Evolutionary conservation across 2,329 filamentous ascomycete genomes (phyloP).

Genomic region (Penicillium sp.): DNA sequence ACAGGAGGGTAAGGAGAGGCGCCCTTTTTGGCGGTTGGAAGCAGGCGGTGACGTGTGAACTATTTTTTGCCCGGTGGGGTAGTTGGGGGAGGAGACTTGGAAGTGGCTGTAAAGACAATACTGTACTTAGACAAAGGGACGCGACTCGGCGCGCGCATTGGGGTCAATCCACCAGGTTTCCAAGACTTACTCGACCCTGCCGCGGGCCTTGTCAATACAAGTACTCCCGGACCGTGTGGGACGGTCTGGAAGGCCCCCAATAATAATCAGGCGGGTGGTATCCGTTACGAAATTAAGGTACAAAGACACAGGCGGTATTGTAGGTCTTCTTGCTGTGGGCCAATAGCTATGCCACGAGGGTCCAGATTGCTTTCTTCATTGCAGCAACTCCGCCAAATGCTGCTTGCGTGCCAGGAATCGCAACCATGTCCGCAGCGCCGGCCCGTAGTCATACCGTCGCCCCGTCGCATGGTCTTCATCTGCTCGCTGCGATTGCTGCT

Average conservation of each 20-base stretch:
- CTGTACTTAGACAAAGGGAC: too few species aligned
- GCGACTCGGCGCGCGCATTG: too few species aligned
- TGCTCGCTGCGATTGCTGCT: constrained; percentile 36
- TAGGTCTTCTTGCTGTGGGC: constrained; percentile 3
- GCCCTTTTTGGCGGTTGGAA: constrained; percentile 5
- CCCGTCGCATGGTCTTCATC: constrained; percentile 45
- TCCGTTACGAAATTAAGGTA: constrained; percentile 1
- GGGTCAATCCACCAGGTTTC: too few species aligned
- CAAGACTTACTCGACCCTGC: too few species aligned
- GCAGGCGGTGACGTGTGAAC: constrained; percentile 16
- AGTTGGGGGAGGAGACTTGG: too few species aligned
- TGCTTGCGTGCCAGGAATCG: constrained; percentile 66
- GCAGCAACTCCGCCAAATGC: constrained; percentile 46
- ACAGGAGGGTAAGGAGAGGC: neutral
- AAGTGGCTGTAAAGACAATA: too few species aligned
- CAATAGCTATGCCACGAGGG: constrained; percentile 24
- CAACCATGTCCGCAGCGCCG: constrained; percentile 67
- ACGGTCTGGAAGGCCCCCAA: too few species aligned
- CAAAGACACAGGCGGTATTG: neutral
- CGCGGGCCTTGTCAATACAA: too few species aligned
- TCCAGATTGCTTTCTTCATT: constrained; percentile 6
- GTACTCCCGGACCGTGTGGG: too few species aligned
- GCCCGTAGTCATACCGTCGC: constrained; percentile 62
- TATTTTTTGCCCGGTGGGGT: constrained; percentile 16
- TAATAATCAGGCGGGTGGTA: too few species aligned